Evolutionary conservation across 805 yeast genomes (phyloP).

Genomic region (Candida maesae): DNA sequence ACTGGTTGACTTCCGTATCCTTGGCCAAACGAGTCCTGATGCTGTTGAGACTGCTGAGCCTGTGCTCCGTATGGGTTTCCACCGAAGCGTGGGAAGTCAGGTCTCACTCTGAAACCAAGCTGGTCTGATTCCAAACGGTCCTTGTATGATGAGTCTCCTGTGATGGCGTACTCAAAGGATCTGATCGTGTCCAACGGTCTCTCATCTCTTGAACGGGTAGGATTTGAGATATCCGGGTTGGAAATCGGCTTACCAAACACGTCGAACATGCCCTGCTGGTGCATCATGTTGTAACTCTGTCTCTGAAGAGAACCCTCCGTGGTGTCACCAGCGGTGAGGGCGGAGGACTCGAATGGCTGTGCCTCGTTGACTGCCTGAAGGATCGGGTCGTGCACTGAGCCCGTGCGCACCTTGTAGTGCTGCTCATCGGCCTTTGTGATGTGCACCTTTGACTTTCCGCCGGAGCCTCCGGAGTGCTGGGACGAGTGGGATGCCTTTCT

Average conservation of each 20-base stretch:
- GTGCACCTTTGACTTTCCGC: constrained; percentile 33
- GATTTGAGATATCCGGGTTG: constrained; percentile 86
- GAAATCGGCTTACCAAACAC: constrained; percentile 80
- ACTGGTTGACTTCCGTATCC: constrained; percentile 25
- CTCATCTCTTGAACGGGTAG: constrained; percentile 90
- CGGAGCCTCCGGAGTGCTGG: constrained; percentile 28
- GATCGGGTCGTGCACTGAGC: constrained; percentile 84
- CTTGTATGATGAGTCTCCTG: constrained; percentile 77
- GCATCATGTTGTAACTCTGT: constrained; percentile 35
- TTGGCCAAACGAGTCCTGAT: constrained; percentile 1
- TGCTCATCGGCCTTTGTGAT: constrained; percentile 49
- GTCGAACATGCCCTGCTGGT: constrained; percentile 61
- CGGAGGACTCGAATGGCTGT: constrained; percentile 77
- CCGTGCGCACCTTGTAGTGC: constrained; percentile 59
- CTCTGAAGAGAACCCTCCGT: constrained; percentile 14
- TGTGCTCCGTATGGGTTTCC: constrained; percentile 32
- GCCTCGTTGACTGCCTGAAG: constrained; percentile 90
- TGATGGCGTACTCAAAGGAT: constrained; percentile 88
- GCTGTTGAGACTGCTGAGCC: not conserved
- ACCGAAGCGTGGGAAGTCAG: constrained; percentile 58
- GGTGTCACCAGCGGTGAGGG: constrained; percentile 18
- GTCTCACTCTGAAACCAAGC: constrained; percentile 84
- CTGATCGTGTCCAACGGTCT: constrained; percentile 96
- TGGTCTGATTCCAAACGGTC: constrained; percentile 77
- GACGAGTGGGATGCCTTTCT: constrained; percentile 34